phyloP scores from a whole-genome alignment of 176 grass and related monocot species.

The Rhipidocladum racemiflorum region DNA sequence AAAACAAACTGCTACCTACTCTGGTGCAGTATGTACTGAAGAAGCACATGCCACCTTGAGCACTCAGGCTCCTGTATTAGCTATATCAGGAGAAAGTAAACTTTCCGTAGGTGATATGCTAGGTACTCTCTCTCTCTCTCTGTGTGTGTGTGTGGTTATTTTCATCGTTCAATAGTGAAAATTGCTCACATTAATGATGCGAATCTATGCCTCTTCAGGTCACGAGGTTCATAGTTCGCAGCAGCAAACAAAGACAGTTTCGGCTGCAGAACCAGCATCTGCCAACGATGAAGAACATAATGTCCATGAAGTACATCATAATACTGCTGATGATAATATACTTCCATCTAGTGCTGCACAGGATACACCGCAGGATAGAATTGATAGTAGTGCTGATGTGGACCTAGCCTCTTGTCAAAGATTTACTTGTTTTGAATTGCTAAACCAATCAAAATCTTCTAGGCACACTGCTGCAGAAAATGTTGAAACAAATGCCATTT shows the following conservation, averaged over 20 bases:
- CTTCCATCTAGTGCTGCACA: not conserved
- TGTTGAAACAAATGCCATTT: not conserved
- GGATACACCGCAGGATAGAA: not conserved
- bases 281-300: conserved; percentile 7
- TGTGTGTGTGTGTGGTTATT: not conserved
- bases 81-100: conserved; percentile 26
- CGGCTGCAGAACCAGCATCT: conserved; percentile 3
- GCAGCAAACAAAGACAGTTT: conserved; percentile 25
- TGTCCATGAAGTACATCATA: conserved; percentile 10
- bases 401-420: not conserved
- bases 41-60: not conserved
- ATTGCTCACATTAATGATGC: conserved; percentile 1
- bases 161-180: not conserved
- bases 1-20: not conserved
- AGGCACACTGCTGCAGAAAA: conserved; percentile 4
- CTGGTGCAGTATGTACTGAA: conserved; percentile 3
- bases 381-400: conserved; percentile 19
- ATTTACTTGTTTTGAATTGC: not conserved
- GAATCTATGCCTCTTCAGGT: conserved; percentile 22
- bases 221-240: conserved; percentile 1
- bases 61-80: conserved; percentile 4
- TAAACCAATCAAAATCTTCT: not conserved
- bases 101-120: conserved; percentile 15
- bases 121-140: conserved; percentile 12
- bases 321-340: conserved; percentile 14